Base-by-base conservation (phyloP, 768 basidiomycete species). In the Tricholoma flavovirens region DNA sequence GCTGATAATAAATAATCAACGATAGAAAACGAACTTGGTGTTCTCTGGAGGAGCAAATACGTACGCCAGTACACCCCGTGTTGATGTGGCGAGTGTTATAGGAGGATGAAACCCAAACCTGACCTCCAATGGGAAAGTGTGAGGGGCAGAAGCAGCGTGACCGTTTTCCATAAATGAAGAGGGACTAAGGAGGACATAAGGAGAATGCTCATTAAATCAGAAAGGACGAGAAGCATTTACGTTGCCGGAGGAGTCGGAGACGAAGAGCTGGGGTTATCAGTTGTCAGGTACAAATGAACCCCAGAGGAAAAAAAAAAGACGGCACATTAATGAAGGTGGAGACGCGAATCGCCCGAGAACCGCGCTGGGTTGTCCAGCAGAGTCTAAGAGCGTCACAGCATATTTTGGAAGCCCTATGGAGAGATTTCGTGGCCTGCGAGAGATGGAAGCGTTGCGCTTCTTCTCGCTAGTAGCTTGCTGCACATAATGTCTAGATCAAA, bases 391-490 rank as follows among this genome's bases (percentile, higher is more conserved):
- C 56, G 61, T 56, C 12, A 56, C 50, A 55, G 73, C 75, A 58
- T 66, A 84, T 80, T 75, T 82, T 54, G 77, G 70, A 52, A 69
- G 51, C 40, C 63, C 60, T 14, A 73, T 73, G 49, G 83, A 69
- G 58, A 81, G 71, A 62, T 84, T 83, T 63, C 88, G 82, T 21
- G 88, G 84, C 66, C 87, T 79, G 58, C 88, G 83, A 62, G 72
- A 72, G 33, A 77, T 69, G 40, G 79, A 74, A 19, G 78, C 75
- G 56, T 71, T 75, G 57, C 88, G 87, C 69, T 90, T 90, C 77
- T 88, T 88, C 73, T 92, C 89, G 69, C 81, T 87, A 5, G 90
- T 92, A 17, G 86, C 87, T 70, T 91, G 89, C 66, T 92, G 90
- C 24, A 91, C 86, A 66, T 73, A 84, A 66, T 92, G 87, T 57